Evolutionary conservation across 2,329 filamentous ascomycete species (phyloP).

Genomic region (Fusarium marasasianum): DNA sequence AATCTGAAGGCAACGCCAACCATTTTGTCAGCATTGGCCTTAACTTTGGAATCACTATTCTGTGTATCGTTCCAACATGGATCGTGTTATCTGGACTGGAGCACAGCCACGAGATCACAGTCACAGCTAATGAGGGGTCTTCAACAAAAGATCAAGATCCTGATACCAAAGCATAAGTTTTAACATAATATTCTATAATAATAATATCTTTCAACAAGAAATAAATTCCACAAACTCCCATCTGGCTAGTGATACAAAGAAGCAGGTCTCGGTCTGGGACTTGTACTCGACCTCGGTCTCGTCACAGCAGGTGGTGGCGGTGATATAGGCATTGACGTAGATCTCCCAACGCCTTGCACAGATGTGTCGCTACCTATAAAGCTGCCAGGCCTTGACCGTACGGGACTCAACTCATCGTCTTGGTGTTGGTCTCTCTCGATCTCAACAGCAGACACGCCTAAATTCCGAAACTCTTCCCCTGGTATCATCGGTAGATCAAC

Average conservation of each 20-base stretch:
- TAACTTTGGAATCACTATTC: conserved; percentile 11
- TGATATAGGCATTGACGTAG: conserved; percentile 2
- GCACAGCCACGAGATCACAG: conserved; percentile 14
- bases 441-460: background rate
- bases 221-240: fast-evolving
- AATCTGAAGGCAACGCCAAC: conserved; percentile 20
- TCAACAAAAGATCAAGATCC: background rate
- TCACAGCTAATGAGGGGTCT: background rate
- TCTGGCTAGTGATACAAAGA: background rate
- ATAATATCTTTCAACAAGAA: conserved; percentile 10
- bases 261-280: background rate
- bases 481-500: conserved; percentile 19
- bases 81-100: conserved; percentile 10
- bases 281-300: background rate
- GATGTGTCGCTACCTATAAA: background rate
- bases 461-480: background rate
- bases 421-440: conserved; percentile 2
- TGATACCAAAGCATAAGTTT: background rate
- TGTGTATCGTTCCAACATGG: conserved; percentile 11
- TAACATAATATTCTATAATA: background rate
- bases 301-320: background rate
- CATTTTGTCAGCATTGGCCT: conserved; percentile 19
- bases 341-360: background rate
- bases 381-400: background rate
- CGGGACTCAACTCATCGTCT: background rate